These are phyloP conservation scores for Castanea sativa DNA, from an alignment of 306 rosid species.

Conservation along the genomic window DNA sequence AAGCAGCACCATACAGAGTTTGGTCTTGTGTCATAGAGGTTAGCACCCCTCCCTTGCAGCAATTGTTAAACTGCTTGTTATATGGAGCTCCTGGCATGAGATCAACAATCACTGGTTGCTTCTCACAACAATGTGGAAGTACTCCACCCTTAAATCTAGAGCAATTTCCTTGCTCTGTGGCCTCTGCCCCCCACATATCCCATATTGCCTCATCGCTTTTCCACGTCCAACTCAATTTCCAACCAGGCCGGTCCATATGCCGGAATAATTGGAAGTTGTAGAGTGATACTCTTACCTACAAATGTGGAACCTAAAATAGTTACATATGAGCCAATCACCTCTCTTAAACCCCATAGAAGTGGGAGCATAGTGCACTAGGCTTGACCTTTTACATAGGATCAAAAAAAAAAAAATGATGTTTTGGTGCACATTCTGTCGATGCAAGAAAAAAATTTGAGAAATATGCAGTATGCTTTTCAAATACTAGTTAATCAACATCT, in stretches of 20 bases:
- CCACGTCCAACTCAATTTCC: conserved; percentile 75
- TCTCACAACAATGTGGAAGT: conserved; percentile 70
- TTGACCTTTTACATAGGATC: too few relatives aligned
- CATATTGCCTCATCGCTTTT: conserved; percentile 62
- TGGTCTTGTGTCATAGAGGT: conserved; percentile 60
- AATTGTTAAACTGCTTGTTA: conserved; percentile 50
- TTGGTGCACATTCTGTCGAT: too few relatives aligned
- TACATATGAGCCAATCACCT: neutral
- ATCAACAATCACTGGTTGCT: conserved; percentile 52
- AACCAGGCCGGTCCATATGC: conserved; percentile 69
- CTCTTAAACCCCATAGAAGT: too few relatives aligned
- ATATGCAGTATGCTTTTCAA: too few relatives aligned
- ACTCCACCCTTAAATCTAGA: conserved; percentile 39
- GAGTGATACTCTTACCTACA: conserved; percentile 59
- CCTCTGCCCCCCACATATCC: conserved; percentile 80
- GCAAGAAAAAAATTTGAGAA: too few relatives aligned
- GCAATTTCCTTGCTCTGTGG: conserved; percentile 69
- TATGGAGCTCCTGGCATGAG: conserved; percentile 62
- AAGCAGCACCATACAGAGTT: conserved; percentile 33
- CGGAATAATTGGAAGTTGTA: conserved; percentile 63
- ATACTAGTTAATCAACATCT: too few relatives aligned
- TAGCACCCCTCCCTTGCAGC: conserved; percentile 68
- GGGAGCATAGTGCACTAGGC: too few relatives aligned
- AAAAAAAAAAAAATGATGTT: too few relatives aligned
- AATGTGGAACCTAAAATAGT: neutral